Conservation (phyloP, 129 eudicot species). For the Centaurea solstitialis region DNA sequence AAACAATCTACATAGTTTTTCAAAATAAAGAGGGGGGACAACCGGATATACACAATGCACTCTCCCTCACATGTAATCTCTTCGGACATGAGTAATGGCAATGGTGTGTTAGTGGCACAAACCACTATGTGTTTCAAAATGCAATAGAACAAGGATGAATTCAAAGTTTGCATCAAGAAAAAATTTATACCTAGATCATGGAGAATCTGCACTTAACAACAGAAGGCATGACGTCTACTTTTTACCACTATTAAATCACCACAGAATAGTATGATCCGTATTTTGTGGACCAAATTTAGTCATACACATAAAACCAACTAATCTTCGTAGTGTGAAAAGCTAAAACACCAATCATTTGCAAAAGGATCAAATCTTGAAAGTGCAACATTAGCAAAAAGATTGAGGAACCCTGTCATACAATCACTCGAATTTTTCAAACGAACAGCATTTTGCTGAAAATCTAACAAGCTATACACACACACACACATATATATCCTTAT, state of each 20-base stretch:
- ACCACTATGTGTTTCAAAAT: neutral
- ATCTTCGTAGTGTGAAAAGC: neutral
- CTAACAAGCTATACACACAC: neutral
- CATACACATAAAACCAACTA: neutral
- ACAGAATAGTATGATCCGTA: neutral
- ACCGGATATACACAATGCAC: neutral
- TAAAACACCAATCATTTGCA: neutral
- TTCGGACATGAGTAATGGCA: neutral
- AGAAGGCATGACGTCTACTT: neutral
- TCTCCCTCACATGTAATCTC: neutral
- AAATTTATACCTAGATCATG: neutral
- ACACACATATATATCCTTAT: neutral
- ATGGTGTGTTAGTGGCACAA: neutral
- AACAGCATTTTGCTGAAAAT: neutral
- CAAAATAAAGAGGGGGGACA: neutral
- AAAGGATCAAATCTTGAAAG: neutral
- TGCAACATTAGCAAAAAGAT: neutral
- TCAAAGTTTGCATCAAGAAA: neutral
- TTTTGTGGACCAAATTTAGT: neutral
- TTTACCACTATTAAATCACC: neutral
- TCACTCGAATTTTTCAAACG: neutral
- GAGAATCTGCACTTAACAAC: neutral
- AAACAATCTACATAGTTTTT: neutral
- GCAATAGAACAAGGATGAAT: neutral
- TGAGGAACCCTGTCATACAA: neutral